Base-by-base conservation (phyloP, 352 stramenopile genomes). In the Phytophthora multivora region DNA sequence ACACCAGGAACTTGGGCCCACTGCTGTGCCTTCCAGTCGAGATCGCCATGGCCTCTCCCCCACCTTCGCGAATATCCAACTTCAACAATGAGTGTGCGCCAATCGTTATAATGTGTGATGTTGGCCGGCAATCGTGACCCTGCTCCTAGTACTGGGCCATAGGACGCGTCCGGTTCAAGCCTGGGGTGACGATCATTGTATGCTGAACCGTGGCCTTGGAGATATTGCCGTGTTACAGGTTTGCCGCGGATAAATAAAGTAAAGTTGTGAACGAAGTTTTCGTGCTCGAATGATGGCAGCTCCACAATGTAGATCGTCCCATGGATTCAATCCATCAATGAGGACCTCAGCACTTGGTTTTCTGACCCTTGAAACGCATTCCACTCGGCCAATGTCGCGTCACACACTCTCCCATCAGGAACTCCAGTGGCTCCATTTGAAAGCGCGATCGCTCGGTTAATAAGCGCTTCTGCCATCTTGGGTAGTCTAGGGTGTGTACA, bases 21-120 rank as follows among this genome's bases (percentile, higher is more conserved):
- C 11, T 10, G 4, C 9, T 59, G 31, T 1, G 38, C 36, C 35
- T 57, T 57, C 50, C 50, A 57, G 36, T 57, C 50, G 15, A 57
- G 21, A 21, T 13, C 5, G 2, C 35, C 49, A 28, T 4, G 13
- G 15, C 0, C 4, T n/a, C 0, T 11, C 13, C 50, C 36, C 36
- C 23, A 48, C 5, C 2, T 30, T n/a, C 36, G 23, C 7, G 23
- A 11, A 40, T 18, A 28, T 3, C 50, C 50, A 19, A 47, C 12
- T n/a, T 57, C 50, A 2, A 57, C 13, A 7, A 47, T 28, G 23
- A 48, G 36, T 6, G 50, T 57, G 25, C 40, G 50, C 36, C 50
- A 48, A n/a, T 47, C 23, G 0, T 1, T 13, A 13, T 31, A 28
- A 30, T 6, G 2, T 25, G 2, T 18, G 39, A 46, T 23, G 21